A percentile compares a stretch with the other conserved stretches of the same genome.
Evolutionary conservation across 257 asterid species (phyloP).

Genomic region (Misopates orontium): DNA sequence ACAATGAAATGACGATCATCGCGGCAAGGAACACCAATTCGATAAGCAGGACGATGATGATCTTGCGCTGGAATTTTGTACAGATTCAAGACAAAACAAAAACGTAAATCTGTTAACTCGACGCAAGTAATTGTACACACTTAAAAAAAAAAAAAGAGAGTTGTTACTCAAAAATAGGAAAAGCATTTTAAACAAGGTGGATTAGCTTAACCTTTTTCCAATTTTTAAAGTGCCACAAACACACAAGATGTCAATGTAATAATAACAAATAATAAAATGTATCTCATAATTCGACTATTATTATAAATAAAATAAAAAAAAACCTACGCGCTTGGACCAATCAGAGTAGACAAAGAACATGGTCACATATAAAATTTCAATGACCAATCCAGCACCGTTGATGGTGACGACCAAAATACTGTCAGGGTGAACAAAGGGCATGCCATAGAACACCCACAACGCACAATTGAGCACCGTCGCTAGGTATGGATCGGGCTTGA

Average conservation of each 20-base stretch:
- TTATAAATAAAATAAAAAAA: background rate
- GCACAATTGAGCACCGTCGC: conserved; percentile 57
- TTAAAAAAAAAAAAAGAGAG: no score
- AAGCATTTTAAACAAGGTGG: no score
- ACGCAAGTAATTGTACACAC: no score
- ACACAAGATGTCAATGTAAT: no score
- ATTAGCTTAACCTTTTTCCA: no score
- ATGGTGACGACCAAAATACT: conserved; percentile 64
- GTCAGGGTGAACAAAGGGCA: conserved; percentile 66
- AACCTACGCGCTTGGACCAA: conserved; percentile 47
- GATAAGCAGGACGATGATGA: conserved; percentile 27
- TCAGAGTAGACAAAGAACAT: conserved; percentile 53
- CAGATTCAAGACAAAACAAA: background rate
- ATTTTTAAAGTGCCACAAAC: no score
- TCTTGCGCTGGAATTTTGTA: conserved; percentile 41
- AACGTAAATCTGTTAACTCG: no score
- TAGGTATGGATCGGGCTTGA: conserved; percentile 50
- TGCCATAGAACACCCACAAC: conserved; percentile 70
- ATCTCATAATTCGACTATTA: background rate
- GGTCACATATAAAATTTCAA: conserved; percentile 38
- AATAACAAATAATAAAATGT: background rate
- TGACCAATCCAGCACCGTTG: conserved; percentile 53
- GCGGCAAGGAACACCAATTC: conserved; percentile 33
- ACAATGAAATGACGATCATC: conserved; percentile 37
- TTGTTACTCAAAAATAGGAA: no score